These are phyloP conservation scores for Pseudohyphozyma bogoriensis DNA, from an alignment of 768 basidiomycete genomes.

Conservation along the genomic window DNA sequence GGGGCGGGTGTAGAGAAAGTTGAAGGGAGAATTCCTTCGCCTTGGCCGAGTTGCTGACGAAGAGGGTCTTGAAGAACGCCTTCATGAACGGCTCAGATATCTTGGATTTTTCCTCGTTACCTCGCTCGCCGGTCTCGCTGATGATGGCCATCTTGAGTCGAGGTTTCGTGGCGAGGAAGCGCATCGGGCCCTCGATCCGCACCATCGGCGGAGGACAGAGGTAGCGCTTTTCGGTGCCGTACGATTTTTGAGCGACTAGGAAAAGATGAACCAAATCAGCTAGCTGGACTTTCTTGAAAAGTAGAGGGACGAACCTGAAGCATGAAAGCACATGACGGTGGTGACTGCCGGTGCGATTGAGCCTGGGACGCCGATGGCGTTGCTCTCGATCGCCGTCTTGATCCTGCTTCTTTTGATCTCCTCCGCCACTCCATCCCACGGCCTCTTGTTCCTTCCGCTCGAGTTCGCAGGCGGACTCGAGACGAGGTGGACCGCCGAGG, in stretches of 20 bases:
- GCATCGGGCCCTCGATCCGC: conserved; percentile 68
- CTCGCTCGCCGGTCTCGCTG: conserved; percentile 27
- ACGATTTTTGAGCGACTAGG: conserved; percentile 93
- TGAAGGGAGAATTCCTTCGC: conserved; percentile 73
- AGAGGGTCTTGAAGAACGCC: conserved; percentile 81
- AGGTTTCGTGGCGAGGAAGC: conserved; percentile 51
- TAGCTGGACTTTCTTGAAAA: not conserved
- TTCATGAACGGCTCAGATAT: conserved; percentile 72
- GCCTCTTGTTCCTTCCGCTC: too few species aligned
- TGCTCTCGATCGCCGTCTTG: too few species aligned
- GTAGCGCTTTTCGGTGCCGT: conserved; percentile 89
- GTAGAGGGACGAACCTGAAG: not conserved
- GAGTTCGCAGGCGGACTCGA: too few species aligned
- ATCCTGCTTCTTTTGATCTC: too few species aligned
- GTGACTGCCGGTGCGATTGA: too few species aligned
- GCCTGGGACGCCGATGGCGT: too few species aligned
- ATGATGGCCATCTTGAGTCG: conserved; percentile 77
- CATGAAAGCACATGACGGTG: not conserved
- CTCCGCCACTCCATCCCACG: too few species aligned
- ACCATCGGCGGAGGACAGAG: conserved; percentile 88
- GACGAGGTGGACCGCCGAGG: too few species aligned
- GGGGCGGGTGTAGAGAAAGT: not conserved
- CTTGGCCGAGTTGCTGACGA: conserved; percentile 70
- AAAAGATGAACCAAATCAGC: not conserved
- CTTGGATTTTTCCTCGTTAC: conserved; percentile 73